phyloP scores from a whole-genome alignment of 352 stramenopile genomes.

The Plasmopara muralis region DNA sequence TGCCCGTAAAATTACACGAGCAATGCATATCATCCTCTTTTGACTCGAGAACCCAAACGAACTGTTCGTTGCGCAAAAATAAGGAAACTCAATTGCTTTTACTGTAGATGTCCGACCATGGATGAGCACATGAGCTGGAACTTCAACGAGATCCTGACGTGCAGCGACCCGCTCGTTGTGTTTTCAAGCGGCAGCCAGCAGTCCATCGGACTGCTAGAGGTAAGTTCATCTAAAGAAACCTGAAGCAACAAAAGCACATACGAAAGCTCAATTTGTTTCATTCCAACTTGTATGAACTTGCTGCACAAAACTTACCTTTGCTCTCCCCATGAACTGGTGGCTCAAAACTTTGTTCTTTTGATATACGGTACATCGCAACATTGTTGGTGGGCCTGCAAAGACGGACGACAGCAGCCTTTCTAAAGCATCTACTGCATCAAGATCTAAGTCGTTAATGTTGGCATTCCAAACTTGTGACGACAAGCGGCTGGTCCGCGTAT shows the following conservation, averaged over 20 bases:
- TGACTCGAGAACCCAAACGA: too few relatives aligned
- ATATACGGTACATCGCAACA: slow-evolving; percentile 56
- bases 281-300: background rate
- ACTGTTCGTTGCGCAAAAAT: too few relatives aligned
- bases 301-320: slow-evolving; percentile 32
- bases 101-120: slow-evolving; percentile 20
- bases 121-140: slow-evolving; percentile 80
- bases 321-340: slow-evolving; percentile 72
- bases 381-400: slow-evolving; percentile 52
- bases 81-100: slow-evolving; percentile 8
- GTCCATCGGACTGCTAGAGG: slow-evolving; percentile 54
- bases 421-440: slow-evolving; percentile 32
- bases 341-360: slow-evolving; percentile 75
- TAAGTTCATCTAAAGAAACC: slow-evolving; percentile 46
- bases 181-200: slow-evolving; percentile 64
- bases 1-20: too few relatives aligned
- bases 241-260: slow-evolving; percentile 12
- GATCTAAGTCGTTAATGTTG: slow-evolving; percentile 22
- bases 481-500: slow-evolving; percentile 12
- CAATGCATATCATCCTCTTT: too few relatives aligned
- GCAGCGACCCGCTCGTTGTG: slow-evolving; percentile 45
- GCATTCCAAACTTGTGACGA: slow-evolving; percentile 42
- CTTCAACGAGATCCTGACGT: slow-evolving; percentile 54
- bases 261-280: slow-evolving; percentile 1
- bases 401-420: slow-evolving; percentile 57